Conservation (phyloP, 441 rosid species). For the Metrosideros polymorpha region DNA sequence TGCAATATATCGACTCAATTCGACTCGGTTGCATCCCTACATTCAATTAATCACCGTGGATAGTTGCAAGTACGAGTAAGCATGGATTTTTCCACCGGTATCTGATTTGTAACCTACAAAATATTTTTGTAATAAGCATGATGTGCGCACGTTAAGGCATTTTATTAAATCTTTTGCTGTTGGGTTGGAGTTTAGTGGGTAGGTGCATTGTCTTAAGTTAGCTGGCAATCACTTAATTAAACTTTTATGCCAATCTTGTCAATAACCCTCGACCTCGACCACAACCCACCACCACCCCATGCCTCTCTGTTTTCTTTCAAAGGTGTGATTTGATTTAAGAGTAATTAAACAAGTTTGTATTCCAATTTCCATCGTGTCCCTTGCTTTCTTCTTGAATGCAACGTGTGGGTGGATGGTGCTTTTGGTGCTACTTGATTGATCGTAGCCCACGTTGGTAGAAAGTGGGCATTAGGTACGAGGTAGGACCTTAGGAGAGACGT, state of each 20-base stretch:
- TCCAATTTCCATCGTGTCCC: not conserved
- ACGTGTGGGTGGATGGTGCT: not conserved
- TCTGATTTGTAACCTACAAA: not conserved
- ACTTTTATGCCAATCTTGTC: not conserved
- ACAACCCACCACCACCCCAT: not conserved
- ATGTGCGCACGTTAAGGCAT: not conserved
- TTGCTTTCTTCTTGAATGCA: not conserved
- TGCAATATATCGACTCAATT: fast-evolving
- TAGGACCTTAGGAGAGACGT: not conserved
- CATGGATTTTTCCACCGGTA: fast-evolving
- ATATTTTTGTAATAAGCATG: not conserved
- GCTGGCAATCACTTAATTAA: not conserved
- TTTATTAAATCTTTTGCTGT: not conserved
- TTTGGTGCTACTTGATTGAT: not conserved
- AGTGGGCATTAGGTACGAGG: not conserved
- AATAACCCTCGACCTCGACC: not conserved
- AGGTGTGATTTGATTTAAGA: not conserved
- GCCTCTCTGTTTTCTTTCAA: not conserved
- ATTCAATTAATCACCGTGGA: fast-evolving
- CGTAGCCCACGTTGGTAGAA: not conserved
- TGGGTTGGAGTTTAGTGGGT: not conserved
- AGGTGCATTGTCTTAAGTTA: not conserved
- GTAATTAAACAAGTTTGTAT: not conserved
- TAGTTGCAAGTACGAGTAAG: fast-evolving
- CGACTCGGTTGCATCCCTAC: fast-evolving